Percentiles rank a stretch among this genome's conserved stretches.
Conservation (phyloP, 495 filamentous ascomycete species). For the Hyaloscypha variabilis region DNA sequence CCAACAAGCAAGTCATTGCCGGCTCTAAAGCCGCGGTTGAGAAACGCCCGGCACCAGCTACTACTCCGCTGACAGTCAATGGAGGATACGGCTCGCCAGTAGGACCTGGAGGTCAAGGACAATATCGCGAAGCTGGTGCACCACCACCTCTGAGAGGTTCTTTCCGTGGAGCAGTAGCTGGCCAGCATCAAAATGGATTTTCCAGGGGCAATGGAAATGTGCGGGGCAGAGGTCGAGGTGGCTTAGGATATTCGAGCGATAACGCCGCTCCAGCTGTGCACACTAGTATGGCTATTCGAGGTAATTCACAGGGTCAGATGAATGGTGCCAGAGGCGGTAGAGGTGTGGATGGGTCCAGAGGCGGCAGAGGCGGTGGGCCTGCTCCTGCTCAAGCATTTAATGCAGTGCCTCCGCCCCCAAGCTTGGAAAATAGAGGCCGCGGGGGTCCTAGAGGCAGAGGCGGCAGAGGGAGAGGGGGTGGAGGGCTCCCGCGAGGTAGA, state of each 20-base stretch:
- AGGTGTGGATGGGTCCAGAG: slow-evolving; percentile 31
- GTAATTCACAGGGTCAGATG: slow-evolving; percentile 31
- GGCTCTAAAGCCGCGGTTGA: slow-evolving; percentile 68
- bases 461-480: slow-evolving; percentile 21
- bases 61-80: slow-evolving; percentile 57
- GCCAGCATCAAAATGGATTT: slow-evolving; percentile 27
- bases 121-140: slow-evolving; percentile 66
- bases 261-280: slow-evolving; percentile 29
- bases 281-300: slow-evolving; percentile 27
- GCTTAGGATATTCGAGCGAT: slow-evolving; percentile 25
- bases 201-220: slow-evolving; percentile 34
- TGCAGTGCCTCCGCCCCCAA: slow-evolving; percentile 79
- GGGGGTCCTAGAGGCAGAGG: slow-evolving; percentile 39
- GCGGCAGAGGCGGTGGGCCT: slow-evolving; percentile 32
- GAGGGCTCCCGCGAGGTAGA: slow-evolving; percentile 25
- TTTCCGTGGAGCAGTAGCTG: slow-evolving; percentile 68
- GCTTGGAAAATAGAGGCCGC: slow-evolving; percentile 56
- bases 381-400: slow-evolving; percentile 63
- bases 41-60: slow-evolving; percentile 54
- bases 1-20: slow-evolving; percentile 77
- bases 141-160: slow-evolving; percentile 72
- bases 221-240: slow-evolving; percentile 42
- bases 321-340: slow-evolving; percentile 41
- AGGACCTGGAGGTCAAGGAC: slow-evolving; percentile 57
- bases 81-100: slow-evolving; percentile 61